A percentile compares a stretch with the other conserved stretches of the same genome.
phyloP scores from a whole-genome alignment of 768 basidiomycete genomes.

The Neoboletus brunneissimus region DNA sequence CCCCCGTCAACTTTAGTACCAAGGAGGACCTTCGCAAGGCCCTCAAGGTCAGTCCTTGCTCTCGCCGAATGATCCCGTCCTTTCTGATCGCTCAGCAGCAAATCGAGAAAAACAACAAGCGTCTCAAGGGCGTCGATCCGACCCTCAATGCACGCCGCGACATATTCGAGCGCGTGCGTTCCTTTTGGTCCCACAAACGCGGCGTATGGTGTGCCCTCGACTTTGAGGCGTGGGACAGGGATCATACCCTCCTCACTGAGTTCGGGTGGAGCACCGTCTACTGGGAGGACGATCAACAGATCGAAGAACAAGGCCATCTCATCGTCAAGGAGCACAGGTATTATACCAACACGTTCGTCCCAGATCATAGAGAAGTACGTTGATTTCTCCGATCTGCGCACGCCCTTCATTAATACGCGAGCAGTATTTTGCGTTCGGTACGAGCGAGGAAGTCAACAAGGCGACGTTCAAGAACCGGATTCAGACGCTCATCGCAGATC shows the following conservation, averaged over 20 bases:
- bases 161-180: slow-evolving; percentile 65
- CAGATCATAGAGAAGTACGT: slow-evolving; percentile 55
- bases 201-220: slow-evolving; percentile 80
- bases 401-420: neutral
- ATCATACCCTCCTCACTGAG: slow-evolving; percentile 73
- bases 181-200: slow-evolving; percentile 56
- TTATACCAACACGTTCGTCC: slow-evolving; percentile 64
- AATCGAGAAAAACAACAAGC: slow-evolving; percentile 79
- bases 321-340: slow-evolving; percentile 60
- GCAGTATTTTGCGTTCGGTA: slow-evolving; percentile 68
- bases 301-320: slow-evolving; percentile 54
- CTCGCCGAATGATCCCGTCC: neutral
- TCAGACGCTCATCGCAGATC: slow-evolving; percentile 40
- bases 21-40: slow-evolving; percentile 54
- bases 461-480: slow-evolving; percentile 52
- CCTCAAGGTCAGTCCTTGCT: slow-evolving; percentile 48
- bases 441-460: slow-evolving; percentile 53
- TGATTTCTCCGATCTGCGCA: neutral
- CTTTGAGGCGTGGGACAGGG: slow-evolving; percentile 81
- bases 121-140: slow-evolving; percentile 62
- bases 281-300: slow-evolving; percentile 52
- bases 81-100: slow-evolving; percentile 39
- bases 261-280: slow-evolving; percentile 70
- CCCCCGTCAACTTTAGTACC: slow-evolving; percentile 54
- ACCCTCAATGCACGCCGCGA: slow-evolving; percentile 54